Evolutionary conservation across 2,329 filamentous ascomycete species (phyloP), one percentile per base, ranked within the genome.

Genomic region (Cercospora zeina): DNA sequence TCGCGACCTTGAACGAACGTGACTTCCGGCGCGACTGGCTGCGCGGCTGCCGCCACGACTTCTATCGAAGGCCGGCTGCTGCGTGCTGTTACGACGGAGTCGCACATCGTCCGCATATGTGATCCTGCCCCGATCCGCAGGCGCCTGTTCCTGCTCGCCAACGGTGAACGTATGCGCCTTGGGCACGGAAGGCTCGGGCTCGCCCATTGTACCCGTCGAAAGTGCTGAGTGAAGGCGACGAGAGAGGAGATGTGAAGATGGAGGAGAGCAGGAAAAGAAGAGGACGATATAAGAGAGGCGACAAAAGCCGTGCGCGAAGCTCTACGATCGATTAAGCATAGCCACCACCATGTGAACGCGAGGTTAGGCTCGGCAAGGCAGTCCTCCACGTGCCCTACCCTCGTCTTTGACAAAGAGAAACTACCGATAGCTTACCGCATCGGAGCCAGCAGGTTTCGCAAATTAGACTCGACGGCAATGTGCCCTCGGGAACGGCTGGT

Each of bases 1-100:
- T 50, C 68, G 61, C 11, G 68, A 70, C 39, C 65, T 62, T 31
- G 68, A 70, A 4, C 68, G 64, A 3, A 36, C 36, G 8, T 45
- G 58, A 27, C 50, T 42, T 13, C 59, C 55, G 14, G 47, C 55
- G 31, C 54, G 54, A 19, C 58, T 42, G 16, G 57, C 55, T 14
- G 47, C 58, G 31, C 54, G 54, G 19, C 58, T 50, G 7, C 47
- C 49, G 9, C 57, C 56, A 37, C 58, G 62, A n/a, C 62, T 45
- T 27, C 62, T 19, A 14, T 63, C 64, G 34, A 63, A 37, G 42
- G 50, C 45, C 16, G 56, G 59, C 27, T 54, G 51, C 34, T 56
- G 57, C 42, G 61, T 63, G 47, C 62, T 67, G 21, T 27, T 54
- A 16, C 64, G 60, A 37, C 62, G 55, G 16, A 55, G 54, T 11